Percentiles rank a stretch among this genome's conserved stretches.
phyloP scores from a whole-genome alignment of 2,329 filamentous ascomycete species.

The Annulohypoxylon truncatum region DNA sequence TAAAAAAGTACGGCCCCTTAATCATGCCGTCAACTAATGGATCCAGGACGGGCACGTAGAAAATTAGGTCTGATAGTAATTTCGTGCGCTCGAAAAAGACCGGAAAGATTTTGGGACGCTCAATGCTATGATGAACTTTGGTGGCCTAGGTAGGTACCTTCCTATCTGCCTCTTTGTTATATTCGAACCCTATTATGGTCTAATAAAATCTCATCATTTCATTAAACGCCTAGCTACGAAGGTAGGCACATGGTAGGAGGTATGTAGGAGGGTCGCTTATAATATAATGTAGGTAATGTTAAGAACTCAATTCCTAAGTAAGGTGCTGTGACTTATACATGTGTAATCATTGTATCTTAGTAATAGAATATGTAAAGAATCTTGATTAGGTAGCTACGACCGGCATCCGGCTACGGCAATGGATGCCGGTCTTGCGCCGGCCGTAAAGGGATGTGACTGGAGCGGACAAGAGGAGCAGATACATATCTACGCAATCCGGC shows the following conservation, averaged over 20 bases:
- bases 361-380: not conserved
- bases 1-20: not conserved
- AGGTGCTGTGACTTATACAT: not conserved
- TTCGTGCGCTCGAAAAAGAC: not conserved
- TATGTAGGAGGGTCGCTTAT: not conserved
- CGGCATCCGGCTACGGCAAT: constrained; percentile 9
- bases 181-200: not conserved
- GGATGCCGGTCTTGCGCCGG: constrained; percentile 7
- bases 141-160: not conserved
- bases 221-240: not conserved
- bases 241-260: not conserved
- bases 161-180: not conserved
- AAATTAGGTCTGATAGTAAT: not conserved
- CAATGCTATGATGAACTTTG: not conserved
- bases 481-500: constrained; percentile 15
- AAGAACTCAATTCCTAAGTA: not conserved
- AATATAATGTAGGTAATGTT: not conserved
- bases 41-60: not conserved
- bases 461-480: constrained; percentile 12
- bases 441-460: constrained; percentile 3
- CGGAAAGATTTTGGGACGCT: not conserved
- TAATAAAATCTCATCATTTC: not conserved
- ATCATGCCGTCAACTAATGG: not conserved
- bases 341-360: not conserved
- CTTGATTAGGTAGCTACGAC: not conserved